phyloP scores from a whole-genome alignment of 768 basidiomycete species.

The Leucosporidium creatinivorum region DNA sequence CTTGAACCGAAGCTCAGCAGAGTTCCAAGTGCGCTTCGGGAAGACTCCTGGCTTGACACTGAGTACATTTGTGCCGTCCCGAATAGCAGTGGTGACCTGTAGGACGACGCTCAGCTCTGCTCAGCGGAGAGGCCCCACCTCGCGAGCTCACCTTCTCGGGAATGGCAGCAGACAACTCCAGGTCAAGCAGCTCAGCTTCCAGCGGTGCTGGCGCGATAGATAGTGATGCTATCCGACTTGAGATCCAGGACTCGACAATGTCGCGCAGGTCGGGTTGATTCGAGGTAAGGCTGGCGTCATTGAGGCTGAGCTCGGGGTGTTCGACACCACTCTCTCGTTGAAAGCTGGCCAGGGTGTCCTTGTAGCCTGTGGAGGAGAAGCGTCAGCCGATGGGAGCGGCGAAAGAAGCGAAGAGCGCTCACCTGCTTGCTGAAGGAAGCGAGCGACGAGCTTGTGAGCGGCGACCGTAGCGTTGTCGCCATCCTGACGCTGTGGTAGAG shows the following conservation, averaged over 20 bases:
- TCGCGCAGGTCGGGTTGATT: constrained; percentile 9
- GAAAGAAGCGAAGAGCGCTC: too few relatives aligned
- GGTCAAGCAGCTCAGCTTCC: neutral
- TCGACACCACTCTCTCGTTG: constrained; percentile 1
- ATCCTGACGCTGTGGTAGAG: too few relatives aligned
- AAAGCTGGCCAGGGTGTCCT: constrained; percentile 10
- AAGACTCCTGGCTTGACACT: constrained; percentile 5
- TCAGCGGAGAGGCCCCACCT: neutral
- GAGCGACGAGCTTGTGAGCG: too few relatives aligned
- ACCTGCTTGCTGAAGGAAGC: too few relatives aligned
- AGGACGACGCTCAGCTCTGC: neutral
- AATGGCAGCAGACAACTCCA: neutral
- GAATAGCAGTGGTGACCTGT: neutral
- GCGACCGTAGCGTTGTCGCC: too few relatives aligned
- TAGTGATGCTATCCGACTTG: neutral
- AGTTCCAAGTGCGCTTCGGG: constrained; percentile 21
- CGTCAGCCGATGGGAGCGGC: too few relatives aligned
- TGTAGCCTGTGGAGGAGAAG: neutral
- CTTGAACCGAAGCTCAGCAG: constrained; percentile 7
- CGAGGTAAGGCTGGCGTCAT: too few relatives aligned
- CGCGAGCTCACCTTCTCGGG: constrained; percentile 2
- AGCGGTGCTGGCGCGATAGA: neutral
- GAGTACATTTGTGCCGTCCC: constrained; percentile 21
- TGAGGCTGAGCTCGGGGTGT: neutral
- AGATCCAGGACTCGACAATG: constrained; percentile 20